These are phyloP conservation scores for Geotrichum cucujoidarum DNA, from an alignment of 1,139 yeast species.

Conservation along the genomic window DNA sequence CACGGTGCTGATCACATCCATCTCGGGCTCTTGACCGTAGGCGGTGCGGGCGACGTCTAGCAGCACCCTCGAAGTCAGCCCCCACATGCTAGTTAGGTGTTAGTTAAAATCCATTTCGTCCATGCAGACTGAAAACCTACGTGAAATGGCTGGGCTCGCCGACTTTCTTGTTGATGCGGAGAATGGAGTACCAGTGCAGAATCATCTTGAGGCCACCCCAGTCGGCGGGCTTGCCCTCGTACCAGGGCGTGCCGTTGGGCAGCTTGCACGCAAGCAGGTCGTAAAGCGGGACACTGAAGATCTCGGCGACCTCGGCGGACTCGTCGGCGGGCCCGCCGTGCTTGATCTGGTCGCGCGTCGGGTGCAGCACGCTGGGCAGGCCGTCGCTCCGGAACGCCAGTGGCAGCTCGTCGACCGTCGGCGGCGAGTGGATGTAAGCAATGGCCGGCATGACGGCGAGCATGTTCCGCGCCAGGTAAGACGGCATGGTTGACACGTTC, in stretches of 20 bases:
- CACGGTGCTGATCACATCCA: slow-evolving; percentile 32
- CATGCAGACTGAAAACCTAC: slow-evolving; percentile 53
- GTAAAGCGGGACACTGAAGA: slow-evolving; percentile 33
- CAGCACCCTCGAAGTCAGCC: slow-evolving; percentile 79
- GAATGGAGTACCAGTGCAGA: slow-evolving; percentile 32
- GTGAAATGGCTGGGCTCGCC: slow-evolving; percentile 46
- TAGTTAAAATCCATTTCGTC: slow-evolving; percentile 43
- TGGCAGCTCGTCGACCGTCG: slow-evolving; percentile 5
- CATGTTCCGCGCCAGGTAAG: slow-evolving; percentile 72
- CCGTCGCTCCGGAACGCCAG: slow-evolving; percentile 9
- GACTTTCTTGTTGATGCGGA: slow-evolving; percentile 45
- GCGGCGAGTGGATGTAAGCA: slow-evolving; percentile 43
- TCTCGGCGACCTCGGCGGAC: slow-evolving; percentile 33
- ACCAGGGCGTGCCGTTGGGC: slow-evolving; percentile 32
- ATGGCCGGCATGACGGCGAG: slow-evolving; percentile 79
- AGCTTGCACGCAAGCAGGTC: slow-evolving; percentile 23
- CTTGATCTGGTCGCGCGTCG: slow-evolving; percentile 8
- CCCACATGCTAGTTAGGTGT: slow-evolving; percentile 67
- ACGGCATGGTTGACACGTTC: slow-evolving; percentile 58
- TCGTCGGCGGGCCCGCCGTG: slow-evolving; percentile 22
- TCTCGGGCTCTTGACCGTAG: slow-evolving; percentile 41
- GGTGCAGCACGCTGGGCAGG: slow-evolving; percentile 35
- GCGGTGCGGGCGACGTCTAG: slow-evolving; percentile 69
- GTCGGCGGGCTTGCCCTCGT: slow-evolving; percentile 33
- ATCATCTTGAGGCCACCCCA: slow-evolving; percentile 36